phyloP scores from a whole-genome alignment of 2,329 filamentous ascomycete genomes.

The Rhinocladiella similis region DNA sequence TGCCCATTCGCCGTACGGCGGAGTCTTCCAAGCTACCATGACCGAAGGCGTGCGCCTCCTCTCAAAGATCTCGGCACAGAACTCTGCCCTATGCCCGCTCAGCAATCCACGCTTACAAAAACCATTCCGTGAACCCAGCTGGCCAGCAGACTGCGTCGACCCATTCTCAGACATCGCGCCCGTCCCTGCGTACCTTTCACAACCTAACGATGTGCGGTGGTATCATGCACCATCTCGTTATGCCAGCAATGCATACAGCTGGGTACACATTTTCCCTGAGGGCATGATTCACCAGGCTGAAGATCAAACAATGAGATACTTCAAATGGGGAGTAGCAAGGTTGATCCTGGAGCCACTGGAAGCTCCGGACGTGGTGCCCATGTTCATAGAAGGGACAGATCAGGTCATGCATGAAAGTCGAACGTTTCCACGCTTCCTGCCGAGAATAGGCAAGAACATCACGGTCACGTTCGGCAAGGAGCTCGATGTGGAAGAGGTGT shows the following conservation, averaged over 20 bases:
- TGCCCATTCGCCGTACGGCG: slow-evolving; percentile 75
- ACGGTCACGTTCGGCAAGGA: slow-evolving; percentile 76
- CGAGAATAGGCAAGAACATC: slow-evolving; percentile 69
- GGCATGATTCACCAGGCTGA: slow-evolving; percentile 81
- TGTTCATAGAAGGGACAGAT: slow-evolving; percentile 91
- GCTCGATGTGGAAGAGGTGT: slow-evolving; percentile 70
- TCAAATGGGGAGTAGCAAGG: slow-evolving; percentile 95
- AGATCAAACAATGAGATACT: slow-evolving; percentile 81
- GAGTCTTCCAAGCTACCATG: slow-evolving; percentile 86
- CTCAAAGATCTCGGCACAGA: slow-evolving; percentile 55
- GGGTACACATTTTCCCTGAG: slow-evolving; percentile 96
- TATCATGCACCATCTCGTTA: slow-evolving; percentile 74
- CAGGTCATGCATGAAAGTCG: slow-evolving; percentile 84
- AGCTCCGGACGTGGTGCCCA: slow-evolving; percentile 83
- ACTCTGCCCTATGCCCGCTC: slow-evolving; percentile 20
- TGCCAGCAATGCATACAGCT: slow-evolving; percentile 68
- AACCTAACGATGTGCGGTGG: slow-evolving; percentile 65
- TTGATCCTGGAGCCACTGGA: slow-evolving; percentile 88
- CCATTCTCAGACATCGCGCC: slow-evolving; percentile 48
- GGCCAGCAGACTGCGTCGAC: slow-evolving; percentile 51
- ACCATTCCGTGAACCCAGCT: slow-evolving; percentile 48
- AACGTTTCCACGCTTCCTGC: slow-evolving; percentile 75
- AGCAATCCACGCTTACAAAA: slow-evolving; percentile 16
- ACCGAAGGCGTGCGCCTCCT: slow-evolving; percentile 82
- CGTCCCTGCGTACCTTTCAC: slow-evolving; percentile 37